Percentiles rank a stretch among this genome's conserved stretches.
phyloP scores from a whole-genome alignment of 495 filamentous ascomycete genomes.

The Penicillium fimorum region DNA sequence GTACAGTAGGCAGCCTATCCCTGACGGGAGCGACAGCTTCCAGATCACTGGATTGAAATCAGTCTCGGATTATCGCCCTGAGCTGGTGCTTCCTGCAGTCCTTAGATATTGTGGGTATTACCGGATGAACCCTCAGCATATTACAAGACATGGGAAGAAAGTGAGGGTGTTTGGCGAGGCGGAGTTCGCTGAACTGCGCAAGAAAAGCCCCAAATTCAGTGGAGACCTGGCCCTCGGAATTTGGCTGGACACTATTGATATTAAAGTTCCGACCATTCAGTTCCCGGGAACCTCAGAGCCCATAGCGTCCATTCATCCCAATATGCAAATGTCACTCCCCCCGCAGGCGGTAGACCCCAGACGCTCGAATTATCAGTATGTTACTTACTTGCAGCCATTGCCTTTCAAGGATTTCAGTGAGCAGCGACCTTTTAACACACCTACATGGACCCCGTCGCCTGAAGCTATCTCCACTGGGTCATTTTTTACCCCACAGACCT shows the following conservation, averaged over 20 bases:
- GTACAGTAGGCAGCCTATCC: background rate
- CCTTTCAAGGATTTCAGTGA: background rate
- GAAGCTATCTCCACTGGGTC: background rate
- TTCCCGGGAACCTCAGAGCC: background rate
- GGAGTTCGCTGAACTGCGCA: background rate
- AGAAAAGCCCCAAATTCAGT: background rate
- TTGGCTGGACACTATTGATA: conserved; percentile 5
- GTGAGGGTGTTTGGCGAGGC: background rate
- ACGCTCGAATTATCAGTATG: conserved; percentile 12
- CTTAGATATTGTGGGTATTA: conserved; percentile 9
- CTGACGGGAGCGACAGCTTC: background rate
- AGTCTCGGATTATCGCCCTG: conserved; percentile 1
- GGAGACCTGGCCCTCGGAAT: background rate
- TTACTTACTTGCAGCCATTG: conserved; percentile 8
- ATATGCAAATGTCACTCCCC: background rate
- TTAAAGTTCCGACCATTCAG: background rate
- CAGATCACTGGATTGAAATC: background rate
- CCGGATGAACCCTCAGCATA: conserved; percentile 1
- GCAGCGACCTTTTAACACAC: background rate
- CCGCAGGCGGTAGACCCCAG: background rate
- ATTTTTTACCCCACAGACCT: background rate
- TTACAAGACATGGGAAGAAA: background rate
- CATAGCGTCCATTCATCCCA: background rate
- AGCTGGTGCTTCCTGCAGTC: conserved; percentile 8
- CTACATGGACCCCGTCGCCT: background rate